Evolutionary conservation across 495 filamentous ascomycete species (phyloP), one percentile per base, ranked within the genome.

Genomic region (Penicillium cataractarum): DNA sequence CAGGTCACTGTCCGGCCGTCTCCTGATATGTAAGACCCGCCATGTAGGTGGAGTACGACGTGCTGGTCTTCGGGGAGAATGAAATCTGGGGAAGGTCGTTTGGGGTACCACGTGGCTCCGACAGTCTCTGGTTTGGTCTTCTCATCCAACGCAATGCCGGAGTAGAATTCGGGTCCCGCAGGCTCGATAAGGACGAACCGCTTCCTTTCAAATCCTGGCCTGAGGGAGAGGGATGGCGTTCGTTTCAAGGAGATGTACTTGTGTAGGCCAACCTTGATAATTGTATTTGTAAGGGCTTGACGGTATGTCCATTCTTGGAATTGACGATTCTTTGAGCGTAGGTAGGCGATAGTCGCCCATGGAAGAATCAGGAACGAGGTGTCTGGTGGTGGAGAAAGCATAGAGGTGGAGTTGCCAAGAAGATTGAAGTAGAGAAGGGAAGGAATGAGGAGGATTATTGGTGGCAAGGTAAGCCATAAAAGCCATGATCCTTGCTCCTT

Each of bases 41-140:
- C 63, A 40, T 65, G 63, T 61, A 17, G 74, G 73, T 65, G 76
- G 71, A 56, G 77, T 70, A 80, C 65, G n/a, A 84, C 67, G 29
- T 64, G 58, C 15, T 61, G 49, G 7, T 46, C 57, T 27, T 69
- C 51, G 3, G 56, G 37, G n/a, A 52, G 10, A 2, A 9, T 32
- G 29, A 52, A 5, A 52, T 52, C 49, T 6, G 6, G 27, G 49
- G 27, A 56, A 27, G 61, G 66, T 21, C 56, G 61, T 15, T 40
- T 59, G 7, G 76, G 75, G 59, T 75, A 77, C 77, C 76, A 79
- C 6, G 70, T 77, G 3, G 61, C 75, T 22, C 73, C 76, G 4
- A 76, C 70, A 15, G 55, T 52, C n/a, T 65, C 68, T 2, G 77
- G 75, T 50, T 69, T 61, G 44, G 75, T 61, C 17, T 71, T 50